These are phyloP conservation scores for Ophidiomyces ophidiicola DNA, from an alignment of 2,329 filamentous ascomycete species.

Conservation along the genomic window DNA sequence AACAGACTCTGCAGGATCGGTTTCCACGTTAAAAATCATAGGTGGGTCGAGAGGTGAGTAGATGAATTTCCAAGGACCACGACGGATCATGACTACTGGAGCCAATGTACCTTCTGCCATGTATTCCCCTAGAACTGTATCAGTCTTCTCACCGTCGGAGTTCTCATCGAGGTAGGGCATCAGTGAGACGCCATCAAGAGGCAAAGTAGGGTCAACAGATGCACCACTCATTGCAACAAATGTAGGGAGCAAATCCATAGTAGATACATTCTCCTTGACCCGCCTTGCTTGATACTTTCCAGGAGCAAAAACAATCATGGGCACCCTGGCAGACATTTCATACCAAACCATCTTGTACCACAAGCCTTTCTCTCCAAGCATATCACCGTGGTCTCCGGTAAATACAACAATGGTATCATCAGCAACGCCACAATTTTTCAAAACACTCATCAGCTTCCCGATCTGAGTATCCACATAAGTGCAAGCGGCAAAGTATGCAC, in stretches of 20 bases:
- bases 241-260: conserved; percentile 79
- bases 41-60: conserved; percentile 72
- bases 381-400: conserved; percentile 87
- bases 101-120: conserved; percentile 84
- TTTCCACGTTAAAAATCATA: conserved; percentile 67
- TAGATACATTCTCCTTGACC: conserved; percentile 75
- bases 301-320: conserved; percentile 73
- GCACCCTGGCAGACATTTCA: conserved; percentile 79
- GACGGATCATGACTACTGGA: conserved; percentile 86
- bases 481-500: conserved; percentile 85
- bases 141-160: conserved; percentile 45
- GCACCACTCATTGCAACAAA: conserved; percentile 71
- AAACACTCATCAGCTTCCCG: conserved; percentile 62
- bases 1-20: conserved; percentile 63
- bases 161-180: conserved; percentile 60
- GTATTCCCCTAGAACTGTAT: conserved; percentile 90
- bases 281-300: conserved; percentile 61
- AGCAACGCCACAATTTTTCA: conserved; percentile 67
- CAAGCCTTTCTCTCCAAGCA: conserved; percentile 81
- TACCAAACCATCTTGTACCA: conserved; percentile 99
- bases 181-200: conserved; percentile 74
- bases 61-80: conserved; percentile 82
- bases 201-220: conserved; percentile 56
- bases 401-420: conserved; percentile 87
- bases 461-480: conserved; percentile 91